These are phyloP conservation scores for Licmophora abbreviata DNA, from an alignment of 108 stramenopile genomes.

Conservation along the genomic window DNA sequence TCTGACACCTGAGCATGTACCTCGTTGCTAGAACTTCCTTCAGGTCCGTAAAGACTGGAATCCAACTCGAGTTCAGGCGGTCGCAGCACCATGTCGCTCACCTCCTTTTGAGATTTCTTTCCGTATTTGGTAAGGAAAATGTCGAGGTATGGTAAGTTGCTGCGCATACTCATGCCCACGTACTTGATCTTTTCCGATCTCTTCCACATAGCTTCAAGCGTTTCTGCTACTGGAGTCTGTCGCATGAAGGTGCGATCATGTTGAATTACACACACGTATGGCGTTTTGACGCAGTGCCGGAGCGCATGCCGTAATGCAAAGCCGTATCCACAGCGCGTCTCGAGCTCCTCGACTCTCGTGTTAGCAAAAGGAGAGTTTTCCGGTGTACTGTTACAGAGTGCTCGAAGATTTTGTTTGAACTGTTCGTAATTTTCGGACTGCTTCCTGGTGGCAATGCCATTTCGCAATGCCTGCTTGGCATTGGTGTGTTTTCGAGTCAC, in stretches of 20 bases:
- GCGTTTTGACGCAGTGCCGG: conserved; percentile 44
- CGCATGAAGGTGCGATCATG: conserved; percentile 88
- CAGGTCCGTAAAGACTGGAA: conserved; percentile 41
- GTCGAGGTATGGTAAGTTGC: conserved; percentile 66
- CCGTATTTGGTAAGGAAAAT: conserved; percentile 69
- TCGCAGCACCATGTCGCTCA: conserved; percentile 36
- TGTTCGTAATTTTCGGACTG: conserved; percentile 54
- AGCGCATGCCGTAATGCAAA: conserved; percentile 78
- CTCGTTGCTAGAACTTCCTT: conserved; percentile 46
- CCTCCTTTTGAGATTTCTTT: conserved; percentile 35
- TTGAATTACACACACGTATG: conserved; percentile 84
- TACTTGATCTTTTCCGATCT: conserved; percentile 49
- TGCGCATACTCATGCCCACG: conserved; percentile 71
- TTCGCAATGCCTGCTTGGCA: conserved; percentile 67
- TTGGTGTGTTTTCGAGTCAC: conserved; percentile 54
- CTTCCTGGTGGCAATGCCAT: conserved; percentile 58
- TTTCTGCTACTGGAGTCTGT: conserved; percentile 46
- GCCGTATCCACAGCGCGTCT: conserved; percentile 73
- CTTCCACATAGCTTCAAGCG: conserved; percentile 50
- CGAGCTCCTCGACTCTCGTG: conserved; percentile 55
- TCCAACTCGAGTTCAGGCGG: conserved; percentile 51
- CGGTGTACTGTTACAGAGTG: conserved; percentile 33
- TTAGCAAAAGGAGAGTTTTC: conserved; percentile 37
- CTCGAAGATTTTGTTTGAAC: conserved; percentile 48
- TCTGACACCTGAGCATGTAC: conserved; percentile 28